Conservation (phyloP, 192 early-diverging fungal genomes). For the Haplosporangium gracile region DNA sequence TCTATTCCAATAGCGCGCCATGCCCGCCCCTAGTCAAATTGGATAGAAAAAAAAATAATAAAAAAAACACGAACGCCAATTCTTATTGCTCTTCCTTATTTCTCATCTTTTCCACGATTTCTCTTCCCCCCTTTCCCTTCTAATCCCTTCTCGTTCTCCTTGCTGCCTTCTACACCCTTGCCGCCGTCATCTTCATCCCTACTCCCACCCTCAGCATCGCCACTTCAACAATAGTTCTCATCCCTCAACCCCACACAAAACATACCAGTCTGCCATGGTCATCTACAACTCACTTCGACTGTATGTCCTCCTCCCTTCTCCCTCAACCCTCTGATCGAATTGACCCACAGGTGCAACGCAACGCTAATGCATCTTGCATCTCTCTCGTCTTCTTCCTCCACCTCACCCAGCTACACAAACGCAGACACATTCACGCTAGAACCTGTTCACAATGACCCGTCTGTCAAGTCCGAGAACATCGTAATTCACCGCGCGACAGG, state of each 20-base stretch:
- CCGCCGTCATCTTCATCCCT: background rate
- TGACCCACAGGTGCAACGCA: background rate
- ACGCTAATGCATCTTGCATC: background rate
- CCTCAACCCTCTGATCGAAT: background rate
- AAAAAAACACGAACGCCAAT: too few relatives aligned
- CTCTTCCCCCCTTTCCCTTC: background rate
- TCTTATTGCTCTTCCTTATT: background rate
- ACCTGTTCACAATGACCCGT: conserved; percentile 67
- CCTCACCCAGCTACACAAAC: conserved; percentile 62
- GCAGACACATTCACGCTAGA: conserved; percentile 68
- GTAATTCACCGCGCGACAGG: conserved; percentile 69
- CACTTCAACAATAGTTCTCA: background rate
- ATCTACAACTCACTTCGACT: conserved; percentile 43
- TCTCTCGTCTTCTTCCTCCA: background rate
- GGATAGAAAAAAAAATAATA: too few relatives aligned
- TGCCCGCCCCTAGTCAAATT: too few relatives aligned
- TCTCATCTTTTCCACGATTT: background rate
- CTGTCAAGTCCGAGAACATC: conserved; percentile 65
- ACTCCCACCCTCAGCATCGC: background rate
- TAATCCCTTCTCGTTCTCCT: background rate
- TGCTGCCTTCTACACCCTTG: background rate
- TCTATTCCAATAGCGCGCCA: too few relatives aligned
- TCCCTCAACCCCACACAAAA: background rate
- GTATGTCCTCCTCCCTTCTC: conserved; percentile 9
- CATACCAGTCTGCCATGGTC: background rate